Percentiles rank a stretch among this genome's conserved stretches.
Evolutionary conservation across 371 early-diverging fungal genomes (phyloP).

Genomic region (Mucor lusitanicus): DNA sequence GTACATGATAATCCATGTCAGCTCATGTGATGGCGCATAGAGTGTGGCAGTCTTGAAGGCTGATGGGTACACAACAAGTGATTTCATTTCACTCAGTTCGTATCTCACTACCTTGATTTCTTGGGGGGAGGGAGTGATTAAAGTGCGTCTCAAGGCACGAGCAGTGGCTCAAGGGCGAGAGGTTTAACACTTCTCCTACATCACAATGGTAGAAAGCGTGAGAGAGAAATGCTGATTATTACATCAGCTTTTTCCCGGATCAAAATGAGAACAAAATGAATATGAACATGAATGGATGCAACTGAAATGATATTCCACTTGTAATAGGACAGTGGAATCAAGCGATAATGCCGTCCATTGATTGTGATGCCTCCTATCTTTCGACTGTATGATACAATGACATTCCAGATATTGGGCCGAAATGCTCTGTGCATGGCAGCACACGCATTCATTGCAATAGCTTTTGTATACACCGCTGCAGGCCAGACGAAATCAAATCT

Average conservation of each 20-base stretch:
- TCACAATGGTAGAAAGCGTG: too few species aligned
- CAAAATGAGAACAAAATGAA: background rate
- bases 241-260: background rate
- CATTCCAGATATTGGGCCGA: background rate
- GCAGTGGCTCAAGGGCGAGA: background rate
- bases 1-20: background rate
- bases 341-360: background rate
- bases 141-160: background rate
- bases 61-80: background rate
- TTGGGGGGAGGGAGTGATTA: background rate
- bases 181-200: too few species aligned
- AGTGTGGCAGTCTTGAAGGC: background rate
- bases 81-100: background rate
- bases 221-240: background rate
- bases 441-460: too few species aligned
- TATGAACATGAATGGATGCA: background rate
- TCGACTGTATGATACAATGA: background rate
- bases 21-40: background rate
- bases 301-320: background rate
- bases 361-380: background rate
- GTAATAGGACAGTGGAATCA: background rate
- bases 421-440: background rate
- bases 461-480: too few species aligned
- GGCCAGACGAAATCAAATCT: too few species aligned
- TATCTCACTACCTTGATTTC: background rate